phyloP scores from a whole-genome alignment of 2,329 filamentous ascomycete species.

The Claviceps quebecensis region DNA sequence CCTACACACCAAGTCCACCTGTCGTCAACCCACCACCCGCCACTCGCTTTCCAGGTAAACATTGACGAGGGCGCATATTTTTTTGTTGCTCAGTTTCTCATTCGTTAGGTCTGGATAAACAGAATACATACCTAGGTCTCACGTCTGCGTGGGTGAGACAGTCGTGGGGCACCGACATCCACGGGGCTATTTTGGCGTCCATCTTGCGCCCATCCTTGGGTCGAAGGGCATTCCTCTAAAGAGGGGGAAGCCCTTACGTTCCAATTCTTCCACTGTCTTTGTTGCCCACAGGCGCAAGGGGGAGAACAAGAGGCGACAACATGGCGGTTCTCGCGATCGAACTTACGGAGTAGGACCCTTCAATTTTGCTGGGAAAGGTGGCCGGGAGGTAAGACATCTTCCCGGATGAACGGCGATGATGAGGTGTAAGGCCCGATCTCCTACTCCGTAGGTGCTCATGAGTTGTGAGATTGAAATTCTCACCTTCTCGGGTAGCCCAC shows the following conservation, averaged over 20 bases:
- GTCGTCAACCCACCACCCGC: not conserved
- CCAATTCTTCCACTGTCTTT: not conserved
- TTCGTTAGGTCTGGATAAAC: not conserved
- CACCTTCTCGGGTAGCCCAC: not conserved
- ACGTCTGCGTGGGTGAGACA: constrained; percentile 1
- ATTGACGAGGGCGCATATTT: not conserved
- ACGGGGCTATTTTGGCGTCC: constrained; percentile 1
- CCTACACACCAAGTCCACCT: not conserved
- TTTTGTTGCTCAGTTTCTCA: not conserved
- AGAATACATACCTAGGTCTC: not conserved
- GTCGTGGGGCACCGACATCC: constrained; percentile 8
- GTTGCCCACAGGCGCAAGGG: not conserved
- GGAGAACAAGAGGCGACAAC: not conserved
- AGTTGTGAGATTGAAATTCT: not conserved
- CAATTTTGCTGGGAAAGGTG: not conserved
- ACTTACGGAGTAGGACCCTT: not conserved
- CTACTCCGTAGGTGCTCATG: not conserved
- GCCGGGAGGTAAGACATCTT: not conserved
- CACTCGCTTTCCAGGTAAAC: not conserved
- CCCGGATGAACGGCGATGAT: not conserved
- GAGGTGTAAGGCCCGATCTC: not conserved
- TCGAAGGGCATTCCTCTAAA: constrained; percentile 5
- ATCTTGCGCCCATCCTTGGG: constrained; percentile 1
- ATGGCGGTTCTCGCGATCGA: not conserved
- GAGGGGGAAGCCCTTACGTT: constrained; percentile 3